Conservation (phyloP, 2,329 filamentous ascomycete species). For the Ophiocordyceps australis region DNA sequence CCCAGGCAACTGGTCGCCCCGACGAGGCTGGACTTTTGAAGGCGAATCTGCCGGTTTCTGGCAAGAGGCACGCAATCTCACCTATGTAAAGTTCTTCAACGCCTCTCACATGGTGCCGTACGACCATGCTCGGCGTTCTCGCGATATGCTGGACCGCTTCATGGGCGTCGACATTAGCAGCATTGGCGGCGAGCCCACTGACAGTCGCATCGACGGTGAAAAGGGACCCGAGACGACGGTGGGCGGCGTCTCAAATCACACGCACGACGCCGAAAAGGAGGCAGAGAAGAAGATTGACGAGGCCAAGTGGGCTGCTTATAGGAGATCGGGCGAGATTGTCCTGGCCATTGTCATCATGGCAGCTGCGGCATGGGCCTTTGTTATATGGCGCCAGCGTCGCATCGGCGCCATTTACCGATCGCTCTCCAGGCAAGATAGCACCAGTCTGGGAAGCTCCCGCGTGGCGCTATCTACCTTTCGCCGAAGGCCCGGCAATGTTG, state of each 20-base stretch:
- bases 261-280: slow-evolving; percentile 32
- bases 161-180: slow-evolving; percentile 81
- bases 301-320: slow-evolving; percentile 79
- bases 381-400: slow-evolving; percentile 43
- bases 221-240: slow-evolving; percentile 64
- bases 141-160: slow-evolving; percentile 96
- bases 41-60: slow-evolving; percentile 76
- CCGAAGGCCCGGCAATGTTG: slow-evolving; percentile 24
- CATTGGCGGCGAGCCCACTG: slow-evolving; percentile 64
- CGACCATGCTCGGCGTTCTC: slow-evolving; percentile 67
- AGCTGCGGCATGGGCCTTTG: slow-evolving; percentile 58
- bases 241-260: slow-evolving; percentile 42
- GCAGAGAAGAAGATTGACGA: slow-evolving; percentile 55
- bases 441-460: slow-evolving; percentile 13
- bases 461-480: slow-evolving; percentile 32
- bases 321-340: slow-evolving; percentile 70
- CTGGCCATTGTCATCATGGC: slow-evolving; percentile 65
- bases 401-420: slow-evolving; percentile 35
- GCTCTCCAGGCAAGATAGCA: slow-evolving; percentile 19
- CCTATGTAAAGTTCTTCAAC: slow-evolving; percentile 91
- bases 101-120: slow-evolving; percentile 97
- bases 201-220: slow-evolving; percentile 72
- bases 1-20: slow-evolving; percentile 79
- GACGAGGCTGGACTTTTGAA: slow-evolving; percentile 87
- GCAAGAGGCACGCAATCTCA: slow-evolving; percentile 86